phyloP scores from a whole-genome alignment of 805 yeast species.

The Komagataella ulmi region DNA sequence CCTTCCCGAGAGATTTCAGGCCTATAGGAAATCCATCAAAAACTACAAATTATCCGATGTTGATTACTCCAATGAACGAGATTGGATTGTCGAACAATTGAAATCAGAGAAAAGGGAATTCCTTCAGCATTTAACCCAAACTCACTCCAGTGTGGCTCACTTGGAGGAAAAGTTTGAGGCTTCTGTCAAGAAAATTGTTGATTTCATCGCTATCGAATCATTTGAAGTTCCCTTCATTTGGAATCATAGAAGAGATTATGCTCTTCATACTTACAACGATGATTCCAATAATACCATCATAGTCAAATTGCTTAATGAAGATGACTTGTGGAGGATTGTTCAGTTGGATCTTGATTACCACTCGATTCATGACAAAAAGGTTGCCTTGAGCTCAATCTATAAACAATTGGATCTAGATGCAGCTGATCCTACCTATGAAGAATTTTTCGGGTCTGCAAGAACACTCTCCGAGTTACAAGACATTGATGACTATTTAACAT shows the following conservation, averaged over 20 bases:
- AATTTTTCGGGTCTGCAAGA: slow-evolving; percentile 39
- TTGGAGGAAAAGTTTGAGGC: slow-evolving; percentile 40
- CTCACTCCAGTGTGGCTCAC: slow-evolving; percentile 11
- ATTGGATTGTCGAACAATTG: slow-evolving; percentile 66
- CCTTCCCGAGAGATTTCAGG: slow-evolving; percentile 86
- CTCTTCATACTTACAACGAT: slow-evolving; percentile 41
- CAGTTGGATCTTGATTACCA: slow-evolving; percentile 83
- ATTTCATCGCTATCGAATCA: slow-evolving; percentile 60
- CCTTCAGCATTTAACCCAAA: slow-evolving; percentile 10
- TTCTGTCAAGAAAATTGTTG: slow-evolving; percentile 61
- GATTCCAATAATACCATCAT: slow-evolving; percentile 26
- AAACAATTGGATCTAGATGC: slow-evolving; percentile 40
- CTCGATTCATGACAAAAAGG: slow-evolving; percentile 64
- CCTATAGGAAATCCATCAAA: slow-evolving; percentile 51
- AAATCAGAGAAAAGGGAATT: slow-evolving; percentile 39
- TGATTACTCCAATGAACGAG: slow-evolving; percentile 60
- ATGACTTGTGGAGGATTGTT: slow-evolving; percentile 87
- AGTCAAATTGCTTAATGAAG: slow-evolving; percentile 50
- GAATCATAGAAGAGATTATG: slow-evolving; percentile 88
- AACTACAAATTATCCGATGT: slow-evolving; percentile 55
- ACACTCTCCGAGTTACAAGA: slow-evolving; percentile 78
- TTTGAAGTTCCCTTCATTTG: slow-evolving; percentile 92
- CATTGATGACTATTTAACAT: slow-evolving; percentile 69
- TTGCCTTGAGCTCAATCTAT: slow-evolving; percentile 29
- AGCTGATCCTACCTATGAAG: slow-evolving; percentile 44